Conservation (phyloP, 371 early-diverging fungal genomes). For the Dichotomocladium elegans region DNA sequence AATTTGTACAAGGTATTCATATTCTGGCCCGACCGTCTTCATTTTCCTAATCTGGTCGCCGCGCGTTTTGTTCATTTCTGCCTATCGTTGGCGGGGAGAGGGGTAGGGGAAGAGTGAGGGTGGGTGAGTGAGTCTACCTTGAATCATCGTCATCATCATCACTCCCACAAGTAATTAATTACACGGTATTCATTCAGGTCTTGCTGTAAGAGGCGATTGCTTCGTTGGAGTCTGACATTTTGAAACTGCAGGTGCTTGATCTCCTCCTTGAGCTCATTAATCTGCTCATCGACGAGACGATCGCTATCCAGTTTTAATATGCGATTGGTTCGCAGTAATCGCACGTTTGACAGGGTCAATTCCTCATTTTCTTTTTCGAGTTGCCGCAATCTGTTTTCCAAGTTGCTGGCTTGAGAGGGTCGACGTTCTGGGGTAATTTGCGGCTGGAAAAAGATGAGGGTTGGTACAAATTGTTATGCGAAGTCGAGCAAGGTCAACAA, state of each 20-base stretch:
- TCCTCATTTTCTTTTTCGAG: conserved; percentile 35
- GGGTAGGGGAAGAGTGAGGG: too few species aligned
- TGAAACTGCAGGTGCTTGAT: conserved; percentile 29
- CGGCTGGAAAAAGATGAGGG: neutral
- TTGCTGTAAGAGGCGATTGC: conserved; percentile 32
- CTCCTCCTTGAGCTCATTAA: conserved; percentile 31
- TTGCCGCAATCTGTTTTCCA: conserved; percentile 23
- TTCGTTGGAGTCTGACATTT: conserved; percentile 43
- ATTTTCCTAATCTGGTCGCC: conserved; percentile 35
- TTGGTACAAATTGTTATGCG: neutral
- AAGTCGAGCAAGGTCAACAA: neutral
- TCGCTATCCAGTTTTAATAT: conserved; percentile 40
- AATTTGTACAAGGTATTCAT: conserved; percentile 51
- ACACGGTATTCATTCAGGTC: conserved; percentile 25
- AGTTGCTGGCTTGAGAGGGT: neutral
- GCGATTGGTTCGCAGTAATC: conserved; percentile 34
- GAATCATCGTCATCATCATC: too few species aligned
- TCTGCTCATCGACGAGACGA: conserved; percentile 32
- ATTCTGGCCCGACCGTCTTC: conserved; percentile 44
- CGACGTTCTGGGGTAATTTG: neutral
- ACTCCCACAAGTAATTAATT: neutral
- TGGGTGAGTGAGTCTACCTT: too few species aligned
- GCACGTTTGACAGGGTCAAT: conserved; percentile 33
- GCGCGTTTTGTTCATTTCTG: conserved; percentile 29
- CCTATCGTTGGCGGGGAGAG: too few species aligned